Percentiles rank a stretch among this genome's conserved stretches.
Evolutionary conservation across 2,329 filamentous ascomycete genomes (phyloP).

Genomic region (Plectosphaerella sp.): DNA sequence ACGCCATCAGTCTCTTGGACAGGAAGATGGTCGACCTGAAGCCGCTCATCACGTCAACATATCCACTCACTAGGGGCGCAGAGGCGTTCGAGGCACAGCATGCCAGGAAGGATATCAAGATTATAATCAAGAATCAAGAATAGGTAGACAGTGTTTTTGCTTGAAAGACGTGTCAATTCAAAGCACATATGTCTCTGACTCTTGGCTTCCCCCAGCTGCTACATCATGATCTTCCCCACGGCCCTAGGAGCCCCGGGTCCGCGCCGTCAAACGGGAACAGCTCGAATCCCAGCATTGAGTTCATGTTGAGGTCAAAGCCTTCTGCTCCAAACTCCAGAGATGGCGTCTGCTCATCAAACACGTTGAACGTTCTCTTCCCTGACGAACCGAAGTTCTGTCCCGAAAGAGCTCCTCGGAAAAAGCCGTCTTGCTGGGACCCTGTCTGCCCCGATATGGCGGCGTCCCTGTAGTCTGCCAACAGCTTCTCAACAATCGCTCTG

Average conservation of each 20-base stretch:
- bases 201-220: no score
- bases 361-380: not conserved
- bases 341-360: not conserved
- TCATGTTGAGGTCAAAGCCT: not conserved
- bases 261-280: conserved; percentile 2
- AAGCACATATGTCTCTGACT: no score
- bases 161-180: no score
- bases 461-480: conserved; percentile 8
- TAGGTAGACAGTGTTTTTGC: not conserved
- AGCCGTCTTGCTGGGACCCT: no score
- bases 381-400: no score
- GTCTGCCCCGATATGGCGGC: not conserved
- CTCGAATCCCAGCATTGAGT: conserved; percentile 2
- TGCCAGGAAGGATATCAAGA: conserved; percentile 11
- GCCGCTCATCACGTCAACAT: conserved; percentile 18
- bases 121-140: not conserved
- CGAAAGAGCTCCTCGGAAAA: no score
- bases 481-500: conserved; percentile 18
- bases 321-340: not conserved
- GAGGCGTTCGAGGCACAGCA: conserved; percentile 17
- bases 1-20: conserved; percentile 16
- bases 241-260: not conserved
- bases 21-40: conserved; percentile 16
- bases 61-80: conserved; percentile 11
- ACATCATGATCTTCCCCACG: not conserved